phyloP scores from a whole-genome alignment of 257 asterid genomes.

The Cordia subcordata region DNA sequence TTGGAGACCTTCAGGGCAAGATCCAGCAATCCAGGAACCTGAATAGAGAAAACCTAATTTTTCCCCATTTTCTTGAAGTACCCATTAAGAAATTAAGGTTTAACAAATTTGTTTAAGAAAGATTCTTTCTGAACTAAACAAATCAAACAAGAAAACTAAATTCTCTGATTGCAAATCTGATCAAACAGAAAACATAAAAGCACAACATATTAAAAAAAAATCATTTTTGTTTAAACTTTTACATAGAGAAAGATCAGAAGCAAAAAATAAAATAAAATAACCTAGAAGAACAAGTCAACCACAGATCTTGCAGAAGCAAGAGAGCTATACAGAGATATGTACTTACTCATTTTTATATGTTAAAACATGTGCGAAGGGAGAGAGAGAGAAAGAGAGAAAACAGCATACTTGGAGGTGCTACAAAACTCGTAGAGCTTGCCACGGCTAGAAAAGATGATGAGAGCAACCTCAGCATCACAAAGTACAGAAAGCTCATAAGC shows the following conservation, averaged over 20 bases:
- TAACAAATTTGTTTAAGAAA: too few relatives aligned
- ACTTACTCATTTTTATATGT: background rate
- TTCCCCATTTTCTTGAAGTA: too few relatives aligned
- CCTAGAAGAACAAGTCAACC: background rate
- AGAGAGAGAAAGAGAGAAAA: conserved; percentile 1
- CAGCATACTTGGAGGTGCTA: conserved; percentile 62
- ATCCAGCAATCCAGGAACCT: background rate
- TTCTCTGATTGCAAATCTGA: too few relatives aligned
- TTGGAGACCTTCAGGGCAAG: too few relatives aligned
- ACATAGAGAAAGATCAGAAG: background rate
- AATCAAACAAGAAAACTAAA: too few relatives aligned
- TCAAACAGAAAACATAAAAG: too few relatives aligned
- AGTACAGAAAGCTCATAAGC: conserved; percentile 83
- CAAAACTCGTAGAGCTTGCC: conserved; percentile 92
- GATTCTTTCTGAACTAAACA: too few relatives aligned
- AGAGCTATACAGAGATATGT: background rate
- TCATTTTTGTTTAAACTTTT: too few relatives aligned
- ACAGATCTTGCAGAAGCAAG: background rate
- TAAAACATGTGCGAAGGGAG: too few relatives aligned
- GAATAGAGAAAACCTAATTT: background rate
- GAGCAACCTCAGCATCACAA: conserved; percentile 84
- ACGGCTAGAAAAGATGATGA: conserved; percentile 81
- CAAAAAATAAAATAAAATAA: background rate
- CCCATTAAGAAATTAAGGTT: background rate
- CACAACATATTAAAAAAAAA: too few relatives aligned